A percentile compares a stretch with the other conserved stretches of the same genome.
These are phyloP conservation scores for Paramicrosporidium saccamoebae DNA, from an alignment of 371 early-diverging fungal species.

Conservation along the genomic window DNA sequence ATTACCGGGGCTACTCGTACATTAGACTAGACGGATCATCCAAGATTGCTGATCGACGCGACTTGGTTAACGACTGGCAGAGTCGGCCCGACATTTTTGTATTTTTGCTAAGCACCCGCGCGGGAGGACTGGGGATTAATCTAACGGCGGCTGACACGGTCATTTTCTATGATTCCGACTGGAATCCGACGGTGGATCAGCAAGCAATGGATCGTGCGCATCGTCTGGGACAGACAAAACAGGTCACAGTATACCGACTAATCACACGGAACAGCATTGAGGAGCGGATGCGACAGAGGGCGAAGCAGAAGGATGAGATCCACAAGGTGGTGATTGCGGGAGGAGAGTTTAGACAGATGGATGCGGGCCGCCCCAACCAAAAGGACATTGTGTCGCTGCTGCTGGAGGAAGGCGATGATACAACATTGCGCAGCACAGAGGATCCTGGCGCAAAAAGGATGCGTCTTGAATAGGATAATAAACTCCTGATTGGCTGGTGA, in stretches of 20 bases:
- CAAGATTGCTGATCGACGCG: slow-evolving; percentile 59
- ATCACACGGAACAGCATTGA: slow-evolving; percentile 71
- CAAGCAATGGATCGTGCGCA: slow-evolving; percentile 96
- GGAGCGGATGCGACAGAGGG: slow-evolving; percentile 55
- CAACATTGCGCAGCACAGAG: no score
- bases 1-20: slow-evolving; percentile 58
- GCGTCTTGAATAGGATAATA: no score
- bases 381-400: slow-evolving; percentile 53
- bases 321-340: slow-evolving; percentile 88
- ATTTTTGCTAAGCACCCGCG: slow-evolving; percentile 87
- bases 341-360: slow-evolving; percentile 29
- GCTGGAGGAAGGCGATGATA: slow-evolving; percentile 33
- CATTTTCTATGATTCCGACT: slow-evolving; percentile 95
- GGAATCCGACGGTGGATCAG: slow-evolving; percentile 93
- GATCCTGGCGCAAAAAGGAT: no score
- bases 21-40: slow-evolving; percentile 82
- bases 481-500: no score
- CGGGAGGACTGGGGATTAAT: slow-evolving; percentile 97
- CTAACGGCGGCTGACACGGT: slow-evolving; percentile 97
- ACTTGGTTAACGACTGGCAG: slow-evolving; percentile 76
- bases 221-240: slow-evolving; percentile 81
- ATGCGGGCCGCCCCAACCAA: slow-evolving; percentile 18
- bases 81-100: slow-evolving; percentile 66
- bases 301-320: slow-evolving; percentile 79
- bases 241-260: slow-evolving; percentile 74